A percentile compares a stretch with the other conserved stretches of the same genome.
Evolutionary conservation across 169 alveolate species (phyloP).

Genomic region (Cryptosporidium ryanae): DNA sequence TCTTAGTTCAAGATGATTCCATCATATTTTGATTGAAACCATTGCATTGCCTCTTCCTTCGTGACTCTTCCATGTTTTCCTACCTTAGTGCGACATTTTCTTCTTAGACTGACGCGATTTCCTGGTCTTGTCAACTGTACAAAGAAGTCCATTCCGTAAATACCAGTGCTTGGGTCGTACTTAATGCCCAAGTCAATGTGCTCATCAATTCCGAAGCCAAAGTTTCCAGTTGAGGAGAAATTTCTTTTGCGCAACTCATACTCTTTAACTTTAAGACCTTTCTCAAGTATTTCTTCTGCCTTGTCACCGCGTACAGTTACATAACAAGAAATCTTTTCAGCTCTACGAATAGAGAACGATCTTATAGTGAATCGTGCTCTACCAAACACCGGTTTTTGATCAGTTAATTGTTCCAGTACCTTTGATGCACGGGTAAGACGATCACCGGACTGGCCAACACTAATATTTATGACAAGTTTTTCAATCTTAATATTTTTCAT

Average conservation of each 20-base stretch:
- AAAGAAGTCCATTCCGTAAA: slow-evolving; percentile 99
- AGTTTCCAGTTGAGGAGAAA: slow-evolving; percentile 98
- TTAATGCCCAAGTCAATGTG: slow-evolving; percentile 99
- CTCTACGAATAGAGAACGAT: slow-evolving; percentile 98
- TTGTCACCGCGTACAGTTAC: slow-evolving; percentile 99
- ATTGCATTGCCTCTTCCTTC: slow-evolving; percentile 96
- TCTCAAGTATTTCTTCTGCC: slow-evolving; percentile 98
- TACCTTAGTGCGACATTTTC: slow-evolving; percentile 90
- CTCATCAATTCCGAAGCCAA: slow-evolving; percentile 99
- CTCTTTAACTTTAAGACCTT: slow-evolving; percentile 99
- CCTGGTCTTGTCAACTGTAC: slow-evolving; percentile 99
- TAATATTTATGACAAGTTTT: slow-evolving; percentile 97
- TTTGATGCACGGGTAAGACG: slow-evolving; percentile 98
- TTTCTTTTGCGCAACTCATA: slow-evolving; percentile 96
- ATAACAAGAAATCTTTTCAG: slow-evolving; percentile 98
- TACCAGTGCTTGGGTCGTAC: slow-evolving; percentile 97
- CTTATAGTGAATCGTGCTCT: slow-evolving; percentile 95
- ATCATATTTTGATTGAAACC: slow-evolving; percentile 97
- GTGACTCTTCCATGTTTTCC: slow-evolving; percentile 95
- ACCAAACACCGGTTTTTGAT: slow-evolving; percentile 97
- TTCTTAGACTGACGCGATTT: slow-evolving; percentile 95
- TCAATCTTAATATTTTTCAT: slow-evolving; percentile 98
- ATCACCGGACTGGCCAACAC: slow-evolving; percentile 99
- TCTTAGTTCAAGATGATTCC: slow-evolving; percentile 93
- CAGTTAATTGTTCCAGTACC: slow-evolving; percentile 98